A percentile compares a stretch with the other conserved stretches of the same genome.
Conservation (phyloP, 1,284 basidiomycete genomes). For the Ceratorhiza oryzae-sativae region DNA sequence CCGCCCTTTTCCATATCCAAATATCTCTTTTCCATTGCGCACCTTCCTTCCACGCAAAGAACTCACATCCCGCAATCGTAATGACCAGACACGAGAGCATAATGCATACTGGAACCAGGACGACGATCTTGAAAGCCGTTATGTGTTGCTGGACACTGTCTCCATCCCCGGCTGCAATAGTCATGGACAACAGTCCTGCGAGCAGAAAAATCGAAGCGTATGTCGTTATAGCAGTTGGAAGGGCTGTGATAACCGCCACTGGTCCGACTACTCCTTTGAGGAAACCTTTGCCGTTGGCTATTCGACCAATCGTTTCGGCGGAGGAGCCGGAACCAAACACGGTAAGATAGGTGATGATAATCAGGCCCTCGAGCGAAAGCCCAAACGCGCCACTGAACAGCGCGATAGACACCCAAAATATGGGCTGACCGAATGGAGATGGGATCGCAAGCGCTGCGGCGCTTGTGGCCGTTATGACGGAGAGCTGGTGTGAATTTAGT, state of each 20-base stretch:
- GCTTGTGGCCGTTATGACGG: conserved; percentile 15
- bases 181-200: conserved; percentile 31
- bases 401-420: conserved; percentile 26
- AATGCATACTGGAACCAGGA: conserved; percentile 16
- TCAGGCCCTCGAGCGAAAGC: conserved; percentile 35
- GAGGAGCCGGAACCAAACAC: conserved; percentile 30
- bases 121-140: conserved; percentile 8
- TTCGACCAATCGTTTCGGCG: conserved; percentile 28
- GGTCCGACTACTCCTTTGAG: conserved; percentile 19
- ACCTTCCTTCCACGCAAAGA: conserved; percentile 22
- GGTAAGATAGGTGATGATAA: conserved; percentile 36
- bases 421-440: conserved; percentile 28
- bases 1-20: not conserved
- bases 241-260: conserved; percentile 27
- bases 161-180: conserved; percentile 19
- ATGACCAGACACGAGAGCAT: conserved; percentile 10
- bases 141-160: conserved; percentile 10
- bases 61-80: conserved; percentile 10
- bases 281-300: conserved; percentile 31
- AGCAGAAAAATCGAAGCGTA: conserved; percentile 32
- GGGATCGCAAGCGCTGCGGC: conserved; percentile 38
- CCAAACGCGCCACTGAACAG: conserved; percentile 29
- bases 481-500: no score
- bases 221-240: conserved; percentile 34
- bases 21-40: not conserved